Evolutionary conservation across 768 basidiomycete genomes (phyloP), one percentile per base, ranked within the genome.

Genomic region (Tulasnella sp.): DNA sequence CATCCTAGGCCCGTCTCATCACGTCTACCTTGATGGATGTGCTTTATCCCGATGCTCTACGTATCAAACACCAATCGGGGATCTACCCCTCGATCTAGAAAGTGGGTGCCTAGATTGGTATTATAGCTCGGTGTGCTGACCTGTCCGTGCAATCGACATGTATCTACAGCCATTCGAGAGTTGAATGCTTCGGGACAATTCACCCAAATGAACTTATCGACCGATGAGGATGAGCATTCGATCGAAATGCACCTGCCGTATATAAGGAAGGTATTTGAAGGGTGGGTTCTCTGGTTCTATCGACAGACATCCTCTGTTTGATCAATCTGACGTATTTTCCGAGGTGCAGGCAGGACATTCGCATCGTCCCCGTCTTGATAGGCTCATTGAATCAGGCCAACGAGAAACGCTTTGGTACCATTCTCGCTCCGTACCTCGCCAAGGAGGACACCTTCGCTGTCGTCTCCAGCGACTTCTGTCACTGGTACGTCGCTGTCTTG

Each of bases 161-260:
- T 49, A 15, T 29, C 41, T 25, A 1, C 63, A 93, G 92, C 81
- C 1, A 82, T 87, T 60, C 68, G 74, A 5, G 80, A 87, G 64
- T 75, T 94, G 21, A 72, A 74, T 27, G 72, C 70, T 2, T 87
- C 86, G 0, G 81, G 81, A 1, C 72, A 81, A 55, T 98, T 98
- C 65, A 75, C 78, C 38, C 72, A 75, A 9, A 83, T 99, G 80
- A 73, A 72, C 17, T 64, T 76, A 2, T 65, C 72, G 1, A 82
- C 81, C 1, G 96, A 99, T 67, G 92, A 92, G 70, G 89, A 85
- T 27, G 96, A 99, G 66, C 96, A 99, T 69, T 93, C 90, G 67
- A 81, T 99, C 56, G 96, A 99, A 73, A 93, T 99, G 90, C 93
- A 98, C 66, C 78, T 98, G 17, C 92, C 94, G 4, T 93, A 90